Conservation (phyloP, 1,139 yeast genomes). For the Lodderomyces oxycetoniae region DNA sequence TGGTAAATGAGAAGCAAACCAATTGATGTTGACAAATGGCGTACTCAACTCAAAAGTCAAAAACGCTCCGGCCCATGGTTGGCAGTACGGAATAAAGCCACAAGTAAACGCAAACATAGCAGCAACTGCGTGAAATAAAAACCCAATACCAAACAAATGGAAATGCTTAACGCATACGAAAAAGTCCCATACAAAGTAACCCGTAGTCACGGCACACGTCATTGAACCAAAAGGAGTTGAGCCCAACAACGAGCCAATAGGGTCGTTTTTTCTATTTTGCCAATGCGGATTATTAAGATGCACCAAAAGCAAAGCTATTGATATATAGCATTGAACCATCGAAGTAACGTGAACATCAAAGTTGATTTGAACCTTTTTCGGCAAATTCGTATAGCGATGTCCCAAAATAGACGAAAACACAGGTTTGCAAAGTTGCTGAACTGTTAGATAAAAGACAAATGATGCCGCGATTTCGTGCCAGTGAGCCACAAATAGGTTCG, state of each 20-base stretch:
- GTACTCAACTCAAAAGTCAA: slow-evolving; percentile 86
- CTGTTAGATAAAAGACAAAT: slow-evolving; percentile 32
- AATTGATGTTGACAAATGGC: slow-evolving; percentile 86
- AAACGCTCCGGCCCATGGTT: slow-evolving; percentile 82
- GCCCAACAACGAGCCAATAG: slow-evolving; percentile 48
- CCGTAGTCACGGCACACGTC: slow-evolving; percentile 66
- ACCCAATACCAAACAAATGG: slow-evolving; percentile 72
- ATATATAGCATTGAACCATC: slow-evolving; percentile 69
- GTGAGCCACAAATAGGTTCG: slow-evolving; percentile 33
- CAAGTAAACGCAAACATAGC: slow-evolving; percentile 71
- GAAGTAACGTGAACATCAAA: slow-evolving; percentile 89
- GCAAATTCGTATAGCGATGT: slow-evolving; percentile 43
- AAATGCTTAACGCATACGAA: slow-evolving; percentile 58
- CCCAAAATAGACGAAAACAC: slow-evolving; percentile 34
- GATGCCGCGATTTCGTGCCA: slow-evolving; percentile 51
- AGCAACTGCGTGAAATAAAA: slow-evolving; percentile 79
- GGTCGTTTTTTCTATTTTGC: slow-evolving; percentile 42
- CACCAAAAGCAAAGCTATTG: slow-evolving; percentile 53
- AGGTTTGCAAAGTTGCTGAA: slow-evolving; percentile 41
- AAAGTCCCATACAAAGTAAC: slow-evolving; percentile 93
- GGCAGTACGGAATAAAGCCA: slow-evolving; percentile 44
- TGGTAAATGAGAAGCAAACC: slow-evolving; percentile 81
- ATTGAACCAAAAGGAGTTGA: slow-evolving; percentile 71
- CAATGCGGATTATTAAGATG: slow-evolving; percentile 50
- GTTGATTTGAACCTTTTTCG: slow-evolving; percentile 51